Conservation (phyloP, 352 stramenopile genomes). For the Phytopythium aichiense region DNA sequence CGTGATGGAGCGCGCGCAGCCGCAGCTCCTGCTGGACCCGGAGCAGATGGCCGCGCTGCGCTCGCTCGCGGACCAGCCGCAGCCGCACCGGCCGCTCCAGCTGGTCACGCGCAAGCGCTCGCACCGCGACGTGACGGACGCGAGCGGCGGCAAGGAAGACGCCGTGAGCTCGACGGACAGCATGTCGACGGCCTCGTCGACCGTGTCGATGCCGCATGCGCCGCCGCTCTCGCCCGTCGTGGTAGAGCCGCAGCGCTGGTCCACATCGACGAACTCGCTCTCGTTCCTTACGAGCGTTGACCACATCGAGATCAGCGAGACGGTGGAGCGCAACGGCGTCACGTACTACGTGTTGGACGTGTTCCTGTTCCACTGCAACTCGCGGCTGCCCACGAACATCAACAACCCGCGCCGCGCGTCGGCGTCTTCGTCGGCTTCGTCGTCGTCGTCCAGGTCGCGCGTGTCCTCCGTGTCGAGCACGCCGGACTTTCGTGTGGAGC, state of each 20-base stretch:
- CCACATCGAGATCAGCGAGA: conserved; percentile 43
- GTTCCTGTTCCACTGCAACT: conserved; percentile 47
- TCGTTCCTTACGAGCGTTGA: conserved; percentile 55
- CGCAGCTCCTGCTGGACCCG: conserved; percentile 10
- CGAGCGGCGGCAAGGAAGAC: neutral
- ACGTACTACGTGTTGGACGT: conserved; percentile 58
- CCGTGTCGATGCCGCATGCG: conserved; percentile 12
- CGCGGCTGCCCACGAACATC: conserved; percentile 39
- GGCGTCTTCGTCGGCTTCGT: neutral
- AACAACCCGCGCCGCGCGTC: conserved; percentile 33
- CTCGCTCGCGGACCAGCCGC: conserved; percentile 15
- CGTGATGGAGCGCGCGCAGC: conserved; percentile 4
- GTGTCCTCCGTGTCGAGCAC: conserved; percentile 11
- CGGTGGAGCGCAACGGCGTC: conserved; percentile 30
- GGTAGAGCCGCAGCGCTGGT: conserved; percentile 39
- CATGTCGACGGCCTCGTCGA: neutral
- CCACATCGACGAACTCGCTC: conserved; percentile 21
- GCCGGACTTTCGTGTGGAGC: conserved; percentile 51
- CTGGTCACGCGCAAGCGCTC: conserved; percentile 16
- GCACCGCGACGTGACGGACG: neutral
- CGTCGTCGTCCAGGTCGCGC: conserved; percentile 9
- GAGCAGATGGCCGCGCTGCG: conserved; percentile 9
- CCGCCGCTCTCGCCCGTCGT: conserved; percentile 30
- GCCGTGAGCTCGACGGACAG: neutral
- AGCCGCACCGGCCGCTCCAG: conserved; percentile 22